Conservation (phyloP, 2,329 filamentous ascomycete species). For the Hypoxylon sp. region DNA sequence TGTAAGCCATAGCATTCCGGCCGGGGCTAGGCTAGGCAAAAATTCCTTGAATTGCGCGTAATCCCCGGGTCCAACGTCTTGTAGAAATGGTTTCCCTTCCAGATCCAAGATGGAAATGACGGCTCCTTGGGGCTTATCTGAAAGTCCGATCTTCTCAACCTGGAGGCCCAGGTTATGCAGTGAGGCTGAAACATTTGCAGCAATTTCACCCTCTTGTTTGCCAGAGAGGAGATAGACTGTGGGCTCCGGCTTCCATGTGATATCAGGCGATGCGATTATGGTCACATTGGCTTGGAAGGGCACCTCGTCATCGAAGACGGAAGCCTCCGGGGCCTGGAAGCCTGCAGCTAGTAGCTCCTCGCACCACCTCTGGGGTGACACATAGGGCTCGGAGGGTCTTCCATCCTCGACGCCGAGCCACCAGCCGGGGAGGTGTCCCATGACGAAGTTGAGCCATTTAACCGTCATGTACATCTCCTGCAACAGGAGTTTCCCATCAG, state of each 20-base stretch:
- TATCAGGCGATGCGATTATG: not conserved
- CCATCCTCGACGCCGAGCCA: constrained; percentile 42
- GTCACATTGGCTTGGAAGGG: not conserved
- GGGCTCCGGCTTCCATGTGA: not conserved
- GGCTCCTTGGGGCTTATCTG: not conserved
- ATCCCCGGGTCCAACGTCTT: not conserved
- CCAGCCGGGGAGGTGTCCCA: constrained; percentile 43
- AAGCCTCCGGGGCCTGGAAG: constrained; percentile 16
- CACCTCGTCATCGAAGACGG: not conserved
- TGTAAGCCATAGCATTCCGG: not conserved
- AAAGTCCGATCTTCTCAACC: not conserved
- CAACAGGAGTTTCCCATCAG: constrained; percentile 45
- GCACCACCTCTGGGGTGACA: constrained; percentile 37
- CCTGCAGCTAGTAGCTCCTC: constrained; percentile 29
- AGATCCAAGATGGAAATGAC: not conserved
- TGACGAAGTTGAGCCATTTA: constrained; percentile 37
- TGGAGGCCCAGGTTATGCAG: not conserved
- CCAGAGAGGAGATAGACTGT: not conserved
- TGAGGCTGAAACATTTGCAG: not conserved
- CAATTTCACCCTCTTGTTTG: not conserved
- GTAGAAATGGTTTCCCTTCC: not conserved
- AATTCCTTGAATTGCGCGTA: not conserved
- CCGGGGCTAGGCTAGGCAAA: not conserved
- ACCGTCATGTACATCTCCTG: constrained; percentile 33
- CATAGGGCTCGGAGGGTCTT: constrained; percentile 34